Evolutionary conservation across 306 rosid species (phyloP).

Genomic region (Quillaja saponaria): DNA sequence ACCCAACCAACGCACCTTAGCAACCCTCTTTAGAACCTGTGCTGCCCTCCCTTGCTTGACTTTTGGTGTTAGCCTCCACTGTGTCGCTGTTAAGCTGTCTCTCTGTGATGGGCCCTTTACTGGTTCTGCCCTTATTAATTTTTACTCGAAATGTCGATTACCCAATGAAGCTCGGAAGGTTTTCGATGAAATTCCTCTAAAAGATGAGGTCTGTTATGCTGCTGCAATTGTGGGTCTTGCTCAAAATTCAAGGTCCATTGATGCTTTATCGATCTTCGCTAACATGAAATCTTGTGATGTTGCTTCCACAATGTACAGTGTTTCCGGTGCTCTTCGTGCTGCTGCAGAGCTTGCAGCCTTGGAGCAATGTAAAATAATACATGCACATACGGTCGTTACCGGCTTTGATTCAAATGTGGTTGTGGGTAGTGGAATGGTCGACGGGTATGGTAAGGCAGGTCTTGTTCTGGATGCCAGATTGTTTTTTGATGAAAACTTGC

Average conservation of each 20-base stretch:
- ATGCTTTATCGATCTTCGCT: constrained; percentile 49
- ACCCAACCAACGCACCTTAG: constrained; percentile 80
- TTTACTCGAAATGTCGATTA: constrained; percentile 59
- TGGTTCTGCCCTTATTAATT: constrained; percentile 59
- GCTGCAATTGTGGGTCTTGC: constrained; percentile 73
- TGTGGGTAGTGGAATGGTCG: constrained; percentile 64
- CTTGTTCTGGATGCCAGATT: constrained; percentile 63
- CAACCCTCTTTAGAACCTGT: constrained; percentile 69
- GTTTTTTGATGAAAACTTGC: constrained; percentile 54
- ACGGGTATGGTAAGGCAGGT: constrained; percentile 82
- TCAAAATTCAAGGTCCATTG: constrained; percentile 51
- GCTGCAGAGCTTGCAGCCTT: constrained; percentile 66
- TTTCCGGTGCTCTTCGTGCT: constrained; percentile 68
- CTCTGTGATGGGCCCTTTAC: constrained; percentile 50
- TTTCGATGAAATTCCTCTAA: constrained; percentile 63
- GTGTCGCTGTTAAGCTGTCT: constrained; percentile 61
- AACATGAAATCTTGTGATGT: constrained; percentile 53
- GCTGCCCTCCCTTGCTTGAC: constrained; percentile 47
- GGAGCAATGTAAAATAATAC: constrained; percentile 79
- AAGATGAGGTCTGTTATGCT: constrained; percentile 66
- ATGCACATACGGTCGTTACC: constrained; percentile 51
- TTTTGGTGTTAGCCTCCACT: constrained; percentile 71
- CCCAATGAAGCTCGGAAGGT: constrained; percentile 52
- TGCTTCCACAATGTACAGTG: constrained; percentile 52
- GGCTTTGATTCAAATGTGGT: constrained; percentile 54